Evolutionary conservation across 2,329 filamentous ascomycete species (phyloP).

Genomic region (Aspergillus unguis): DNA sequence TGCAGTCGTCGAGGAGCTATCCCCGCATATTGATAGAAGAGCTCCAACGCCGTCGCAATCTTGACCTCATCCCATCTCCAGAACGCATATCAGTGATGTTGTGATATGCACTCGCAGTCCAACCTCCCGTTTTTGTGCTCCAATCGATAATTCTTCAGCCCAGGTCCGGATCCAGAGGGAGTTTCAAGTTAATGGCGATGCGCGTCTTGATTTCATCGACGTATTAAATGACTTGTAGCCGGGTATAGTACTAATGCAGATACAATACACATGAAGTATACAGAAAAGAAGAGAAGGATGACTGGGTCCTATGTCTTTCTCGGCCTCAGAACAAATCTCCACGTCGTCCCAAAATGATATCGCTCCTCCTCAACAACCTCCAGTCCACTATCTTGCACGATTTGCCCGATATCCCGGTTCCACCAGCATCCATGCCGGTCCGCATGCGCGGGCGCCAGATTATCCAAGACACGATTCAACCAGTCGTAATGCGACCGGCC

Average conservation of each 20-base stretch:
- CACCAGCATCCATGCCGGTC: slow-evolving; percentile 53
- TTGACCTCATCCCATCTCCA: neutral
- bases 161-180: too few relatives aligned
- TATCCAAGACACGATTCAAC: slow-evolving; percentile 48
- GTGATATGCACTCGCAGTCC: neutral
- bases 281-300: neutral
- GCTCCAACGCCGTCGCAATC: neutral
- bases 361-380: slow-evolving; percentile 46
- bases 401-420: slow-evolving; percentile 50
- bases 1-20: neutral
- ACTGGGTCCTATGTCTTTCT: slow-evolving; percentile 10
- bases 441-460: slow-evolving; percentile 47
- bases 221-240: neutral
- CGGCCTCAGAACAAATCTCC: slow-evolving; percentile 42
- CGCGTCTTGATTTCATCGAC: too few relatives aligned
- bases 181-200: too few relatives aligned
- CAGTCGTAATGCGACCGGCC: slow-evolving; percentile 47
- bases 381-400: slow-evolving; percentile 47
- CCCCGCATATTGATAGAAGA: neutral
- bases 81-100: neutral
- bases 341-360: slow-evolving; percentile 50
- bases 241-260: neutral
- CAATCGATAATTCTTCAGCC: too few relatives aligned
- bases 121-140: neutral
- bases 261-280: neutral